These are phyloP conservation scores for Strombidium stylifer DNA, from an alignment of 73 alveolate genomes.

Conservation along the genomic window DNA sequence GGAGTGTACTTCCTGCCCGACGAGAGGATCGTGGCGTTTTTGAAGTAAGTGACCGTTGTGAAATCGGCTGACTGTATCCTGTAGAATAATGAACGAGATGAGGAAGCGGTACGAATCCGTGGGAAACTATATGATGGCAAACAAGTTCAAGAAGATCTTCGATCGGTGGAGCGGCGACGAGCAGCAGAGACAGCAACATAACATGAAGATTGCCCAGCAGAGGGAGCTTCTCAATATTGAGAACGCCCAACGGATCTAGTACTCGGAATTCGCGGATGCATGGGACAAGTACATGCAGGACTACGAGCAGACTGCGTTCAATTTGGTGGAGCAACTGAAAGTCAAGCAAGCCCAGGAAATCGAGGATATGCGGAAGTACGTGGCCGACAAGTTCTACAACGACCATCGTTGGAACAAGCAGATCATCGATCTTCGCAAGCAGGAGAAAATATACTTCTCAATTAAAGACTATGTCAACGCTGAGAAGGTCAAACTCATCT, in stretches of 20 bases:
- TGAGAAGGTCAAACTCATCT: constrained; percentile 33
- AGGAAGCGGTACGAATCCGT: constrained; percentile 25
- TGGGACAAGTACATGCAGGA: constrained; percentile 64
- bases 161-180: constrained; percentile 19
- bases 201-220: constrained; percentile 41
- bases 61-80: background rate
- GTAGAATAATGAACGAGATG: constrained; percentile 12
- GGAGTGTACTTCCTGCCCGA: constrained; percentile 63
- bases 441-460: constrained; percentile 39
- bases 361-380: constrained; percentile 15
- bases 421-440: constrained; percentile 39
- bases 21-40: constrained; percentile 42
- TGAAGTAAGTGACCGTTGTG: constrained; percentile 28
- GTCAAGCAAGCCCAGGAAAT: constrained; percentile 34
- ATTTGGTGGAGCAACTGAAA: constrained; percentile 43
- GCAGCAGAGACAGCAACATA: constrained; percentile 2
- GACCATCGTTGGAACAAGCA: constrained; percentile 27
- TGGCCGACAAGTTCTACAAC: constrained; percentile 2
- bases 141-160: constrained; percentile 20
- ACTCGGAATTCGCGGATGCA: constrained; percentile 22
- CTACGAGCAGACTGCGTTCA: constrained; percentile 57
- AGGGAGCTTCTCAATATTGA: constrained; percentile 26
- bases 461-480: constrained; percentile 53
- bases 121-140: constrained; percentile 24
- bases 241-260: constrained; percentile 34